phyloP scores from a whole-genome alignment of 495 filamentous ascomycete genomes.

The Letharia lupina region DNA sequence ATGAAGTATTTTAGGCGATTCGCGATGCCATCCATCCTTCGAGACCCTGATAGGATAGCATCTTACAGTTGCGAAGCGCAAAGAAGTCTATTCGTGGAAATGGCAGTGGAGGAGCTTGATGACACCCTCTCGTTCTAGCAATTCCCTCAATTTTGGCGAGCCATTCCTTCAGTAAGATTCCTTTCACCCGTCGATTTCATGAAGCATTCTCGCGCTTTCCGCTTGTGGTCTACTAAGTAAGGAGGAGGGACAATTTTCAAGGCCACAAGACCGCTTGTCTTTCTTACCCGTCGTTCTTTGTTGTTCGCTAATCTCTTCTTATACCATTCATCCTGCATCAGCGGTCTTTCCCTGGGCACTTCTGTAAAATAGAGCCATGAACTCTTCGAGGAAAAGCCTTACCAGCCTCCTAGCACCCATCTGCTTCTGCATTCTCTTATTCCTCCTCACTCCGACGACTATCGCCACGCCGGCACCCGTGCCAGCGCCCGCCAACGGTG shows the following conservation, averaged over 20 bases:
- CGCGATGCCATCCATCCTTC: neutral
- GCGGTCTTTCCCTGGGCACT: neutral
- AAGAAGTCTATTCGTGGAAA: neutral
- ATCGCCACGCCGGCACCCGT: conserved; percentile 1
- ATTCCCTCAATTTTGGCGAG: neutral
- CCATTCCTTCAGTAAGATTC: neutral
- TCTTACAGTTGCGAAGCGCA: neutral
- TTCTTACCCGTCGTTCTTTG: neutral
- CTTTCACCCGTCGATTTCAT: neutral
- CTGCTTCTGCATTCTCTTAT: neutral
- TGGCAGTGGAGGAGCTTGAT: neutral
- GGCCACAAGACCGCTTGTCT: neutral
- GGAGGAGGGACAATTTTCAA: neutral
- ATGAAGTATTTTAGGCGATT: neutral
- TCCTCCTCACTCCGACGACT: neutral
- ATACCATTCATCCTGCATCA: neutral
- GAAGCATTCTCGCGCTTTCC: neutral
- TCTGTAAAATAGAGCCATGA: neutral
- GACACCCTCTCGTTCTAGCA: neutral
- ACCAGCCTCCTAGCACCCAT: neutral
- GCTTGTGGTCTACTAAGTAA: neutral
- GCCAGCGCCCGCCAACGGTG: conserved; percentile 5
- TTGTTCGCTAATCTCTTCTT: neutral
- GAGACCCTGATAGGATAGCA: neutral
- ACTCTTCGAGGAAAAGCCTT: neutral